Percentiles rank a stretch among this genome's conserved stretches.
phyloP scores from a whole-genome alignment of 192 early-diverging fungal species.

The Linnemannia hyalina region DNA sequence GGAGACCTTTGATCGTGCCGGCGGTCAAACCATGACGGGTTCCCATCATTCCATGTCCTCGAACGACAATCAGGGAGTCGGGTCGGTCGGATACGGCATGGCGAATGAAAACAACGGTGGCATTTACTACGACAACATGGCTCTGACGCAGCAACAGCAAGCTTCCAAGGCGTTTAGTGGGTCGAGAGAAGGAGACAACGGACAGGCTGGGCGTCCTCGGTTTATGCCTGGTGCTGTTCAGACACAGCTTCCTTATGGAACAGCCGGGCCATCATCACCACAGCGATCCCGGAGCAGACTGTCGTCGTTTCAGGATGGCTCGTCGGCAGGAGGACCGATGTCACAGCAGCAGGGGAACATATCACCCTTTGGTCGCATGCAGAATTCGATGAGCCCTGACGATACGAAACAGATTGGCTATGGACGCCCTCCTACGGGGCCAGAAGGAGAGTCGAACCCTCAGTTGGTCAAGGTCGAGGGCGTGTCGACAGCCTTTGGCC shows the following conservation, averaged over 20 bases:
- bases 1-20: slow-evolving; percentile 12
- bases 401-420: slow-evolving; percentile 28
- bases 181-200: slow-evolving; percentile 20
- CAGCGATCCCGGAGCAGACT: slow-evolving; percentile 36
- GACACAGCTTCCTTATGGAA: slow-evolving; percentile 17
- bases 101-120: slow-evolving; percentile 8
- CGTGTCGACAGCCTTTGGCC: slow-evolving; percentile 21
- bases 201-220: slow-evolving; percentile 20
- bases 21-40: neutral
- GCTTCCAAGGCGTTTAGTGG: slow-evolving; percentile 10
- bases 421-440: slow-evolving; percentile 13
- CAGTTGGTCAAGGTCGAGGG: slow-evolving; percentile 42
- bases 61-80: slow-evolving; percentile 10
- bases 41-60: slow-evolving; percentile 30
- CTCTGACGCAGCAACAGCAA: slow-evolving; percentile 35
- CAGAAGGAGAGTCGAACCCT: slow-evolving; percentile 23
- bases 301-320: slow-evolving; percentile 34
- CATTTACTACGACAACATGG: slow-evolving; percentile 29
- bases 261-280: slow-evolving; percentile 24
- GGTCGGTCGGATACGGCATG: slow-evolving; percentile 15
- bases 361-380: slow-evolving; percentile 21
- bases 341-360: slow-evolving; percentile 22
- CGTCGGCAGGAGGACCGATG: slow-evolving; percentile 13
- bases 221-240: slow-evolving; percentile 28
- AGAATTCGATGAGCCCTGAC: slow-evolving; percentile 32